Percentiles rank a stretch among this genome's conserved stretches.
These are phyloP conservation scores for Physcomitrellopsis africana DNA, from an alignment of 225 moss, liverwort and hornwort species.

Conservation along the genomic window DNA sequence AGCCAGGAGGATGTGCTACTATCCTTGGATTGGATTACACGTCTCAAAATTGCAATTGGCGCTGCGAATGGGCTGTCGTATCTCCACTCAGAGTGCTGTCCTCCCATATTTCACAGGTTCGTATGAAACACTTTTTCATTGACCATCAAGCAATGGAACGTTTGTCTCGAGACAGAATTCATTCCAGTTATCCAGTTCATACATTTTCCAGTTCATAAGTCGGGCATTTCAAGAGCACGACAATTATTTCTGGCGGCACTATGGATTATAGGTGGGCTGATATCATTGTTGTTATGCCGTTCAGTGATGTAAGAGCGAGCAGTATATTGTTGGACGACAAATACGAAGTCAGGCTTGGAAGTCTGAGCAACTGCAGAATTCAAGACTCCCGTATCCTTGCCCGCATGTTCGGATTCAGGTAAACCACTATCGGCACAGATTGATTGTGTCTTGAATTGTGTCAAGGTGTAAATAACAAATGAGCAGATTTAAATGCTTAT, in stretches of 20 bases:
- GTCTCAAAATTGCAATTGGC: slow-evolving; percentile 93
- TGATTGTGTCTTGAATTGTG: background rate
- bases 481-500: background rate
- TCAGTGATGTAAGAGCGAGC: slow-evolving; percentile 59
- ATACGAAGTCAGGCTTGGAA: slow-evolving; percentile 91
- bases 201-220: too few relatives aligned
- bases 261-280: too few relatives aligned
- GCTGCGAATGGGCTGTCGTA: slow-evolving; percentile 81
- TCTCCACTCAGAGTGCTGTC: slow-evolving; percentile 85
- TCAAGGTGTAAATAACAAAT: background rate
- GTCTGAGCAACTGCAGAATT: slow-evolving; percentile 70
- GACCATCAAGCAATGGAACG: too few relatives aligned
- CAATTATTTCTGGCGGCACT: too few relatives aligned
- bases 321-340: slow-evolving; percentile 94
- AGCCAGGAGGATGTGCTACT: slow-evolving; percentile 81
- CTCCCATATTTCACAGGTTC: slow-evolving; percentile 92
- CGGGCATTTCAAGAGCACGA: too few relatives aligned
- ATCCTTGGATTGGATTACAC: slow-evolving; percentile 97
- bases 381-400: slow-evolving; percentile 77
- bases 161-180: too few relatives aligned
- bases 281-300: background rate
- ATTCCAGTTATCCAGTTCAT: too few relatives aligned
- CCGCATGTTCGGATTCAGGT: slow-evolving; percentile 79
- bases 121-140: background rate
- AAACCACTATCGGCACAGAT: background rate